These are phyloP conservation scores for Phaffia australis DNA, from an alignment of 768 basidiomycete genomes.

Conservation along the genomic window DNA sequence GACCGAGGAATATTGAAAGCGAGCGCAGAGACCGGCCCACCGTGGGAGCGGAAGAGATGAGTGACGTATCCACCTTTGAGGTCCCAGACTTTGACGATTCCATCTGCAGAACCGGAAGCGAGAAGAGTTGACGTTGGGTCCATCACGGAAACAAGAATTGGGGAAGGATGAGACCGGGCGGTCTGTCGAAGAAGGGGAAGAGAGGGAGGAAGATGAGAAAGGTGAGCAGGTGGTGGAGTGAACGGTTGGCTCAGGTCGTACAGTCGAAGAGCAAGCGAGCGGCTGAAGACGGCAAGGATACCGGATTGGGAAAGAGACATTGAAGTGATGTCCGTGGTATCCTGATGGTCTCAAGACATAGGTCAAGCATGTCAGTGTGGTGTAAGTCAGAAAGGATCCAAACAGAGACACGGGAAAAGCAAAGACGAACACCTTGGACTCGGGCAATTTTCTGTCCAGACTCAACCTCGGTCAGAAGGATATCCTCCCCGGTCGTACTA, in stretches of 20 bases:
- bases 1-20: conserved; percentile 63
- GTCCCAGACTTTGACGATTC: conserved; percentile 95
- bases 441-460: conserved; percentile 65
- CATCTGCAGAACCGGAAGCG: conserved; percentile 92
- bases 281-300: conserved; percentile 59
- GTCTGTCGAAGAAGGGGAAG: conserved; percentile 47
- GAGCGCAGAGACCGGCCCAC: conserved; percentile 89
- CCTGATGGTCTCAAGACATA: conserved; percentile 44
- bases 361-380: not conserved
- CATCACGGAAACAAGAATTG: conserved; percentile 74
- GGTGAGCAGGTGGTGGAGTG: conserved; percentile 31
- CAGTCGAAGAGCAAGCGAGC: conserved; percentile 60
- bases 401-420: not conserved
- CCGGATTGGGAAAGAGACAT: conserved; percentile 67
- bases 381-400: conserved; percentile 17
- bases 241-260: conserved; percentile 30
- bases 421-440: conserved; percentile 62
- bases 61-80: conserved; percentile 76
- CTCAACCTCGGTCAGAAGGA: conserved; percentile 67
- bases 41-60: conserved; percentile 90
- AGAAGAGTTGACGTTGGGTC: conserved; percentile 52
- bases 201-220: conserved; percentile 50
- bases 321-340: conserved; percentile 70
- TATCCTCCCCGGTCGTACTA: conserved; percentile 78
- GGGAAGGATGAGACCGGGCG: conserved; percentile 79